Evolutionary conservation across 192 early-diverging fungal species (phyloP).

Genomic region (Backusella westeae): DNA sequence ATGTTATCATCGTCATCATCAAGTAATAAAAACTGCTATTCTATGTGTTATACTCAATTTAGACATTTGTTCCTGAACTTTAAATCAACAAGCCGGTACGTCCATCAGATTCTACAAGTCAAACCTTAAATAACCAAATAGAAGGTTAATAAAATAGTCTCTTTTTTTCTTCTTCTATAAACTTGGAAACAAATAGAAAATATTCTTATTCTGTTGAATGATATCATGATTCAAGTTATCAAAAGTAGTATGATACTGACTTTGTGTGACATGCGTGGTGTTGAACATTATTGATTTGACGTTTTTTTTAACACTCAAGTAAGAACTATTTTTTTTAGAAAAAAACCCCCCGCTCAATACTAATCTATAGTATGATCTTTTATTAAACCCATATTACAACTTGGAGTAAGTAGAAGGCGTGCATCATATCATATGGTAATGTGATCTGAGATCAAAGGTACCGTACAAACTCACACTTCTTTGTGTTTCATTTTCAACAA

Average conservation of each 20-base stretch:
- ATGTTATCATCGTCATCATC: not conserved
- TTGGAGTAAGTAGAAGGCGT: not conserved
- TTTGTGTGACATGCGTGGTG: not conserved
- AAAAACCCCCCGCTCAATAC: not conserved
- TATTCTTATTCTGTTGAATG: not conserved
- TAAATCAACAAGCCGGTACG: not conserved
- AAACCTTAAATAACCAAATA: not conserved
- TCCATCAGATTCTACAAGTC: not conserved
- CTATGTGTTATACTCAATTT: not conserved
- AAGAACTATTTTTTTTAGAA: not conserved
- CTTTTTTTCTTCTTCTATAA: not conserved
- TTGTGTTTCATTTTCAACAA: not conserved
- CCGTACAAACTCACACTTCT: not conserved
- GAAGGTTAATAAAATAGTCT: not conserved
- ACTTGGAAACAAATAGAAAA: not conserved
- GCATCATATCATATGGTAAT: not conserved
- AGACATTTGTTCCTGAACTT: not conserved
- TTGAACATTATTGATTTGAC: not conserved
- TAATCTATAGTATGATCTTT: not conserved
- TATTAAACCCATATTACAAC: not conserved
- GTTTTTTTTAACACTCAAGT: not conserved
- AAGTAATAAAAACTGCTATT: not conserved
- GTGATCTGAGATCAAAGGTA: not conserved
- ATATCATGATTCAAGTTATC: not conserved
- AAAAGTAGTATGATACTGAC: not conserved